Conservation (phyloP, 805 yeast species). For the Ogataea dorogensis region DNA sequence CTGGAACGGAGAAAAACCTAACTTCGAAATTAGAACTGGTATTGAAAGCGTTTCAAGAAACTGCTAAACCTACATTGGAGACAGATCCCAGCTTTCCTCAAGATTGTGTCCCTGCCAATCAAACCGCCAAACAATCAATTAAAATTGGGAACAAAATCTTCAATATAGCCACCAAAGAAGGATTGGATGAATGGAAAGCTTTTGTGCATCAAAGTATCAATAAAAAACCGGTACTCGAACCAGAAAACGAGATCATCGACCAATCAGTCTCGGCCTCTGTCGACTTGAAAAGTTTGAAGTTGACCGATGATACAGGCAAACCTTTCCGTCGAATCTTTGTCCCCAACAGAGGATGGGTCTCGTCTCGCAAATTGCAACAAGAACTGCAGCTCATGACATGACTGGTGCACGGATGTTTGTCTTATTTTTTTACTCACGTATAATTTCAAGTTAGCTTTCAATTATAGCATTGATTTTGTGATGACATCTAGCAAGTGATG, state of each 20-base stretch:
- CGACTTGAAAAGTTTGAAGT: constrained; percentile 13
- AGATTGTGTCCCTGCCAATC: background rate
- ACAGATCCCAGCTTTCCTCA: constrained; percentile 7
- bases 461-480: constrained; percentile 3
- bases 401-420: constrained; percentile 9
- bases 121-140: constrained; percentile 8
- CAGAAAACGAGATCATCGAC: background rate
- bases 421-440: constrained; percentile 2
- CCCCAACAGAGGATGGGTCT: constrained; percentile 52
- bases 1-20: constrained; percentile 6
- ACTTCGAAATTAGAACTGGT: constrained; percentile 7
- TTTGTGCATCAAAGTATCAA: constrained; percentile 21
- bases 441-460: constrained; percentile 4
- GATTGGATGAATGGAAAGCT: constrained; percentile 29
- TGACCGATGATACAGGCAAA: constrained; percentile 38
- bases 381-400: constrained; percentile 12
- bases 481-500: constrained; percentile 9
- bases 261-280: constrained; percentile 1
- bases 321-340: constrained; percentile 44
- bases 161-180: constrained; percentile 33
- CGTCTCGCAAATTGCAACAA: constrained; percentile 18
- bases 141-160: constrained; percentile 24
- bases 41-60: constrained; percentile 5
- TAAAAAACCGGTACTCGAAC: constrained; percentile 7
- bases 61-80: background rate